Conservation (phyloP, 2,329 filamentous ascomycete species). For the Lecanoromycetidae sp. region DNA sequence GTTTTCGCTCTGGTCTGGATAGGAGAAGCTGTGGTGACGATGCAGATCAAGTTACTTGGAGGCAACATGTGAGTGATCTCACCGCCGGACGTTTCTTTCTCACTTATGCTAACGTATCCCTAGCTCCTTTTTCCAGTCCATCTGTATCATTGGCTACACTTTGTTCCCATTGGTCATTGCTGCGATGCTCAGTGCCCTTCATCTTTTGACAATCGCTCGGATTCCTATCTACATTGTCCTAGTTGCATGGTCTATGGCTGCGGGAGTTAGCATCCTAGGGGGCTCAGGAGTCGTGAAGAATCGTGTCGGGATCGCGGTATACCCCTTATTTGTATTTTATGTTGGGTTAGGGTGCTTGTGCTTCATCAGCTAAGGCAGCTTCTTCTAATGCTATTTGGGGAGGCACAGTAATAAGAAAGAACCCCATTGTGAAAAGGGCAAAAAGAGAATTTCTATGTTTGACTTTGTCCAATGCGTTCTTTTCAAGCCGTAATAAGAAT, state of each 20-base stretch:
- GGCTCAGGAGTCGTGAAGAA: conserved; percentile 94
- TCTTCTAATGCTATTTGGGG: too few relatives aligned
- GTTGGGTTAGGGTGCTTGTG: conserved; percentile 84
- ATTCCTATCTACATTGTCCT: conserved; percentile 86
- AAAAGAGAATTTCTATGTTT: too few relatives aligned
- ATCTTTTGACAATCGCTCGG: conserved; percentile 64
- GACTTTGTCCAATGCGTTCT: too few relatives aligned
- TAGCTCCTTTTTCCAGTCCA: conserved; percentile 92
- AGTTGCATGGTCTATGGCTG: conserved; percentile 84
- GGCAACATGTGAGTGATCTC: conserved; percentile 74
- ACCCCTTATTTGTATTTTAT: conserved; percentile 91
- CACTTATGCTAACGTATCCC: conserved; percentile 14
- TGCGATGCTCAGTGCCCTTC: conserved; percentile 71
- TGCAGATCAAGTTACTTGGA: conserved; percentile 92
- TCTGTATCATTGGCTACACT: conserved; percentile 97
- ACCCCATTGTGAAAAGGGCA: neutral
- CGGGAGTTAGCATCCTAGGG: conserved; percentile 88
- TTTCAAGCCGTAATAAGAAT: too few relatives aligned
- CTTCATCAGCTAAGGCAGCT: conserved; percentile 64
- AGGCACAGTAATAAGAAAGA: neutral
- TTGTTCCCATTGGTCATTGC: conserved; percentile 94
- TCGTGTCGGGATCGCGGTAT: conserved; percentile 83
- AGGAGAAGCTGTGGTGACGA: conserved; percentile 88
- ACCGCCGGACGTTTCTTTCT: neutral
- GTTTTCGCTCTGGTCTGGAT: conserved; percentile 97